Base-by-base conservation (phyloP, 352 stramenopile species). In the Pythium chondricola region DNA sequence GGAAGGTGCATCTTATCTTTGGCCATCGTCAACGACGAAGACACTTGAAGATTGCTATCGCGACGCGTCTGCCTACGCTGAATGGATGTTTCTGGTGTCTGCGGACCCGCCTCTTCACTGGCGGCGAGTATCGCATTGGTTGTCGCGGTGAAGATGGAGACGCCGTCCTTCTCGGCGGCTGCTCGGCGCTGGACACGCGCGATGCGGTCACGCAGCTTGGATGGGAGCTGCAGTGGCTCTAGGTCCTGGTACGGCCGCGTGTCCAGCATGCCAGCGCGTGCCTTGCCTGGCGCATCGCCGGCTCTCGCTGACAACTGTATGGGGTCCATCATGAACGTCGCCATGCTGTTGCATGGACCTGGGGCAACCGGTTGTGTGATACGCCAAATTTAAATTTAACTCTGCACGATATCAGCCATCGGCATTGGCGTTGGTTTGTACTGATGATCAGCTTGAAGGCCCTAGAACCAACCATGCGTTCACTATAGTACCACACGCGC, bases 191-290 rank as follows among this genome's bases (percentile, higher is more conserved):
- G 79, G 2, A 74, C 74, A 30, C 71, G 71, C 9, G 76, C 66
- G 31, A 87, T 68, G 16, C 74, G 69, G 32, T 85, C 73, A 35
- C 69, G 70, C 7, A 91, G 63, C 56, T 85, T 88, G 14, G 46
- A 18, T 10, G 79, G 76, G 20, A 91, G 56, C 13, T 63, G 63
- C 20, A 88, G 61, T 2, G 72, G 76, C 25, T 83, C 72, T 7
- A 91, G 64, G 6, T 52, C 65, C 58, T 88, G 78, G 11, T 71
- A 84, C 14, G 52, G 44, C 14, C 76, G 76, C 32, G 67, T 82
- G 49, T 88, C 76, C 4, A 83, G 37, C n/a, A 72, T 22, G 10
- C 71, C 42, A 21, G 47, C 30, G 4, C 43, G 43, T 2, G 52
- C 40, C 22, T 53, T 58, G 29, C 16, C 36, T 27, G 30, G 26